Base-by-base conservation (phyloP, 306 rosid genomes). In the Acacia confusa region DNA sequence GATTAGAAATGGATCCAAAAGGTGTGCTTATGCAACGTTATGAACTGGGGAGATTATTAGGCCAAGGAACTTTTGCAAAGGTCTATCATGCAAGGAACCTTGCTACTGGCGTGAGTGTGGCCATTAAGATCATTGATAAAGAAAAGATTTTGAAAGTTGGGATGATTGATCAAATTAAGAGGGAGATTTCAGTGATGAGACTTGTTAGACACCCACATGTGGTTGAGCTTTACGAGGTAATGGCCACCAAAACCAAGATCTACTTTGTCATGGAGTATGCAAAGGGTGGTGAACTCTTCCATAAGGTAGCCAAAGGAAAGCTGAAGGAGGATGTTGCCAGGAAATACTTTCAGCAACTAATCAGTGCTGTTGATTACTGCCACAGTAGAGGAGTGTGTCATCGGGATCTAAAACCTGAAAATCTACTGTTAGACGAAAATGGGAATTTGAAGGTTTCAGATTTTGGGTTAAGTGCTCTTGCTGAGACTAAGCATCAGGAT, bases 11-110 rank as follows among this genome's bases (percentile, higher is more conserved):
- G 99, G 92, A 91, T 22, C 87, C 77, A 78, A 91, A 92, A 82
- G 97, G 90, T 72, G 84, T 92, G 79, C 86, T 96, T 86, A 86
- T 96, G 99, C 89, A 96, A 38, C 89, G 86, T 60, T 96, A 86
- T 76, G 99, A 96, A 55, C 36, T 92, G 34, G 99, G 99, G 77
- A 90, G 87, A 77, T 80, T 88, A 72, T 78, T 96, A 81, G 99
- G 99, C 86, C 99, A 96, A 86, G 99, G 99, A 76, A 96, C 97
- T 80, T 96, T 96, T 89, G 99, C 98, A 20, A 96, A 94, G 91
- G 99, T 96, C 63, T 89, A 96, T 85, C 78, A 91, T 88, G 98
- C 92, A 17, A 88, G 98, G 87, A 86, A 94, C 82, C 84, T 93
- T 66, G 66, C 68, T 74, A 89, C 92, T 24, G 97, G 98, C 77